Evolutionary conservation across 257 asterid species (phyloP).

Genomic region (Solanum rostratum): DNA sequence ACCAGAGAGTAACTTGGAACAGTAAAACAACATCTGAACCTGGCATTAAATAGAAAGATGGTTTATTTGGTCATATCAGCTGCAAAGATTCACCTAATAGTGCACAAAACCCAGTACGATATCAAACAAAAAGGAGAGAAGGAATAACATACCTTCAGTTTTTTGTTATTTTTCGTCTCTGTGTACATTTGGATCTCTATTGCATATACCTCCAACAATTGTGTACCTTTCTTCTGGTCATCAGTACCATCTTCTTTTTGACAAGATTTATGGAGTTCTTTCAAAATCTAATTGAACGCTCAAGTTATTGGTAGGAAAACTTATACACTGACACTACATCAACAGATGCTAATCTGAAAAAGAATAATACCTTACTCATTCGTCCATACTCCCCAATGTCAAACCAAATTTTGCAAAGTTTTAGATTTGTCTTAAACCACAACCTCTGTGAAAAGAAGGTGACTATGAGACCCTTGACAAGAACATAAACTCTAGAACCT

Average conservation of each 20-base stretch:
- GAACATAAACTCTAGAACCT: neutral
- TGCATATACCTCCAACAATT: slow-evolving; percentile 91
- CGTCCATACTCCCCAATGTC: slow-evolving; percentile 90
- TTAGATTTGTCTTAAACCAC: slow-evolving; percentile 98
- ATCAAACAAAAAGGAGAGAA: neutral
- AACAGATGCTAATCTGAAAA: neutral
- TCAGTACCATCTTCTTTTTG: slow-evolving; percentile 95
- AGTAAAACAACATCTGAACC: neutral
- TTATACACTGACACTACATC: neutral
- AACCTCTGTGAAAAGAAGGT: slow-evolving; percentile 45
- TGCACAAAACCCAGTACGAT: neutral
- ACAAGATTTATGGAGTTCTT: slow-evolving; percentile 96
- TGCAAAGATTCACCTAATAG: neutral
- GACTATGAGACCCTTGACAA: neutral
- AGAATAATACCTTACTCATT: slow-evolving; percentile 70
- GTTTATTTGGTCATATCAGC: neutral
- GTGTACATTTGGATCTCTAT: slow-evolving; percentile 98
- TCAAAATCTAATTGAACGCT: slow-evolving; percentile 50
- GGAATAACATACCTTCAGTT: slow-evolving; percentile 56
- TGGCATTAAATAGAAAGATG: neutral
- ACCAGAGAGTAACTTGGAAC: neutral
- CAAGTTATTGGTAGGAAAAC: neutral
- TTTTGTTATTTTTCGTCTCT: slow-evolving; percentile 92
- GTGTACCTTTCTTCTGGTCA: slow-evolving; percentile 99
- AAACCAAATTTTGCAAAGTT: slow-evolving; percentile 97